phyloP scores from a whole-genome alignment of 2,329 filamentous ascomycete species.

The Fusarium sp. region DNA sequence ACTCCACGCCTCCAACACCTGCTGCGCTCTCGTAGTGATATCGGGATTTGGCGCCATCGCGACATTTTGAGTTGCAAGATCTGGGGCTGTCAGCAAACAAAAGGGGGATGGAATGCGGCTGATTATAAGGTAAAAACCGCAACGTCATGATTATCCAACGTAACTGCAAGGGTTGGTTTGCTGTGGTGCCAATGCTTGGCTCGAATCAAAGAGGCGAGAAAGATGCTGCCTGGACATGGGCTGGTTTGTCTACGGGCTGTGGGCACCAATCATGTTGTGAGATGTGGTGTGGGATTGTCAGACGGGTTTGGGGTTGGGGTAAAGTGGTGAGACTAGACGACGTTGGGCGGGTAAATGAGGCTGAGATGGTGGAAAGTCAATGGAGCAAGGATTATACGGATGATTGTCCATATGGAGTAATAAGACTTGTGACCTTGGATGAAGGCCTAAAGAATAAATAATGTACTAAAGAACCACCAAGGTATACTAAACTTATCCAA shows the following conservation, averaged over 20 bases:
- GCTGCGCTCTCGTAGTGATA: constrained; percentile 17
- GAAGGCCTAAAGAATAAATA: not conserved
- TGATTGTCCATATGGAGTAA: fast-evolving
- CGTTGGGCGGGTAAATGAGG: not conserved
- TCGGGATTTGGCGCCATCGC: constrained; percentile 21
- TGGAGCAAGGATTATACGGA: not conserved
- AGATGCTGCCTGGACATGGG: constrained; percentile 16
- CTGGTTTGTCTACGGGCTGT: not conserved
- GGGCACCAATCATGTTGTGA: constrained; percentile 1
- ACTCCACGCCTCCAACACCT: constrained; percentile 24
- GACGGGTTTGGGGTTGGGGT: not conserved
- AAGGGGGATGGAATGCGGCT: not conserved
- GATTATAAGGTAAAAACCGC: not conserved
- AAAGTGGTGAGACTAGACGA: not conserved
- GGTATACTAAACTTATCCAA: not conserved
- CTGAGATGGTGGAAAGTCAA: not conserved
- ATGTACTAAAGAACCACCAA: fast-evolving
- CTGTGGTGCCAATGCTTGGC: constrained; percentile 11
- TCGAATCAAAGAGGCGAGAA: constrained; percentile 24
- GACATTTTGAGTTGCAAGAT: not conserved
- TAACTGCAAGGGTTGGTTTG: not conserved
- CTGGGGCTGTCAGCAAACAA: not conserved
- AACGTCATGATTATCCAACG: constrained; percentile 11
- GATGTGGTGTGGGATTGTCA: not conserved
- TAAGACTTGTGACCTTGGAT: not conserved